Conservation (phyloP, 2,329 filamentous ascomycete species). For the Moelleriella libera region DNA sequence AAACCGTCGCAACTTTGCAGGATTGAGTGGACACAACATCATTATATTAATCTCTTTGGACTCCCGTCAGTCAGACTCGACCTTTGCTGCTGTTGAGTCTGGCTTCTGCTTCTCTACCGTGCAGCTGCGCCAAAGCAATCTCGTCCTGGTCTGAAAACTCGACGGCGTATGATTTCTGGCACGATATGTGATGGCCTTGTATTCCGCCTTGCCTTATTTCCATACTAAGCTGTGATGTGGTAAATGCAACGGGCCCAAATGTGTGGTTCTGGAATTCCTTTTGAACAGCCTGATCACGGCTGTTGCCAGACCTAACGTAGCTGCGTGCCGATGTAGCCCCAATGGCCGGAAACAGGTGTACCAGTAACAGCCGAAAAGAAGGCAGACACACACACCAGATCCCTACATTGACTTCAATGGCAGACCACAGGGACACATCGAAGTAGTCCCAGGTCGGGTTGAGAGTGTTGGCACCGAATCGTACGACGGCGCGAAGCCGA, state of each 20-base stretch:
- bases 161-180: conserved; percentile 1
- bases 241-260: background rate
- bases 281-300: background rate
- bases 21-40: too few species aligned
- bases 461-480: conserved; percentile 7
- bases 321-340: background rate
- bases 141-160: conserved; percentile 1
- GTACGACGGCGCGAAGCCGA: conserved; percentile 9
- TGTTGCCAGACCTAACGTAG: background rate
- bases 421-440: conserved; percentile 12
- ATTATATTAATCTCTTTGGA: too few species aligned
- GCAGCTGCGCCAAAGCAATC: background rate
- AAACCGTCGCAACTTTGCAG: too few species aligned
- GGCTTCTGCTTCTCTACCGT: background rate
- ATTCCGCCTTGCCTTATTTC: background rate
- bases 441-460: conserved; percentile 12
- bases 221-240: background rate
- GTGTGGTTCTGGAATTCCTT: background rate
- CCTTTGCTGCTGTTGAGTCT: background rate
- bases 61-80: background rate
- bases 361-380: conserved; percentile 10
- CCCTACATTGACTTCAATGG: conserved; percentile 10
- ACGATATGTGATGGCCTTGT: background rate
- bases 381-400: conserved; percentile 12
- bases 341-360: conserved; percentile 3